Evolutionary conservation across 345 rosid species (phyloP).

Genomic region (Lenwebbia sp.): DNA sequence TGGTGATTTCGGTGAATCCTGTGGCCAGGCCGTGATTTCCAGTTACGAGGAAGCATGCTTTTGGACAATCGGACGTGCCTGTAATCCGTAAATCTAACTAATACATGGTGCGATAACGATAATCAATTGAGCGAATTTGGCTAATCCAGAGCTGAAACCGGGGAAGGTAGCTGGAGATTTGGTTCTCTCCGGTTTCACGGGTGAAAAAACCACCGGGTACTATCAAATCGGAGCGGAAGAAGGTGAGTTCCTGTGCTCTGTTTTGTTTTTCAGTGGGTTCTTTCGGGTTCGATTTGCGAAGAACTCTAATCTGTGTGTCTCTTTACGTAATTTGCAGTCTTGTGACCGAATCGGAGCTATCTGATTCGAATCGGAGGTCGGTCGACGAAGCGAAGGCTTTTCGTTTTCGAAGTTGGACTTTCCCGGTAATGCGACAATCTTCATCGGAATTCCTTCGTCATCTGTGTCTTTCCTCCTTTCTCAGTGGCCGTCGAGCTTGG

Average conservation of each 20-base stretch:
- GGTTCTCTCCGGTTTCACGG: not conserved
- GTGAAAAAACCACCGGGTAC: not conserved
- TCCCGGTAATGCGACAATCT: not conserved
- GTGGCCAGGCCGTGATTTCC: not conserved
- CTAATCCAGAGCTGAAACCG: not conserved
- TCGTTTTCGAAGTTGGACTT: not conserved
- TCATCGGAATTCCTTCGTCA: not conserved
- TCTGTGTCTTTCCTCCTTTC: not conserved
- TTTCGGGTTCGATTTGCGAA: not conserved
- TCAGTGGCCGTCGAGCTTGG: not conserved
- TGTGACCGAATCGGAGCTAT: not conserved
- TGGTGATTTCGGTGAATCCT: conserved; percentile 14
- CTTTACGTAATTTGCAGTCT: not conserved
- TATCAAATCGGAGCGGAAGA: not conserved
- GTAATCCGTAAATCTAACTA: not conserved
- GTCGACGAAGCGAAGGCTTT: not conserved
- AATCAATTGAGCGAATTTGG: not conserved
- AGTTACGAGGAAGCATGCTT: not conserved
- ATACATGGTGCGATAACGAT: not conserved
- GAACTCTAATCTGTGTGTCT: not conserved
- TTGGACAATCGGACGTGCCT: not conserved
- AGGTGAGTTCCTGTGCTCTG: not conserved
- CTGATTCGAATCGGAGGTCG: not conserved
- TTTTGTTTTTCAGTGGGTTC: not conserved
- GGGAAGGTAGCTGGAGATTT: not conserved